phyloP scores from a whole-genome alignment of 23 red algal species.

The Cyanidiococcus yangmingshanensis region DNA sequence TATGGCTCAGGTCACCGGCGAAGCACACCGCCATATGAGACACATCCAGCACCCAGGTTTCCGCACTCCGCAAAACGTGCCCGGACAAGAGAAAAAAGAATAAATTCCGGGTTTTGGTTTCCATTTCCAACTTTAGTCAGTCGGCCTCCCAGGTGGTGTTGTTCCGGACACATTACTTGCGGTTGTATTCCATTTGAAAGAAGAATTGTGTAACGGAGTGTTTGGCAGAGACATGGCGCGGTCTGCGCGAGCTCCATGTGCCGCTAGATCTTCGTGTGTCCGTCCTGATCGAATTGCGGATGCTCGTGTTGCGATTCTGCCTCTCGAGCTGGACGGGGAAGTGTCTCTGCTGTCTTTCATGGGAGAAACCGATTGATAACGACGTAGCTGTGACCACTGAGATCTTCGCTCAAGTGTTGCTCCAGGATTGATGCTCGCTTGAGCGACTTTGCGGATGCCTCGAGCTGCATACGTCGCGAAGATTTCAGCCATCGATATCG shows the following conservation, averaged over 20 bases:
- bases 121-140: no score
- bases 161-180: no score
- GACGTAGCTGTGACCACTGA: not conserved
- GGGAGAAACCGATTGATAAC: not conserved
- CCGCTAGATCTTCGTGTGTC: not conserved
- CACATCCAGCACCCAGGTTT: no score
- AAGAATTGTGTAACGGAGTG: not conserved
- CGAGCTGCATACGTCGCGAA: constrained; percentile 49
- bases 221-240: not conserved
- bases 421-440: constrained; percentile 9
- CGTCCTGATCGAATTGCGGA: not conserved
- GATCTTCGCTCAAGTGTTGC: not conserved
- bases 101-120: no score
- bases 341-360: not conserved
- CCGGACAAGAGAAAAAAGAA: no score
- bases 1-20: no score
- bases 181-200: no score
- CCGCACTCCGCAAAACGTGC: no score
- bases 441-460: constrained; percentile 30
- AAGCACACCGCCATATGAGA: no score
- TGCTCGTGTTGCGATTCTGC: not conserved
- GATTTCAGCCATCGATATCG: constrained; percentile 32
- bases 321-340: not conserved
- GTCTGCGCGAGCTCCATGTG: not conserved
- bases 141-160: no score